A percentile compares a stretch with the other conserved stretches of the same genome.
These are phyloP conservation scores for Cokeromyces recurvatus DNA, from an alignment of 371 early-diverging fungal species.

Conservation along the genomic window DNA sequence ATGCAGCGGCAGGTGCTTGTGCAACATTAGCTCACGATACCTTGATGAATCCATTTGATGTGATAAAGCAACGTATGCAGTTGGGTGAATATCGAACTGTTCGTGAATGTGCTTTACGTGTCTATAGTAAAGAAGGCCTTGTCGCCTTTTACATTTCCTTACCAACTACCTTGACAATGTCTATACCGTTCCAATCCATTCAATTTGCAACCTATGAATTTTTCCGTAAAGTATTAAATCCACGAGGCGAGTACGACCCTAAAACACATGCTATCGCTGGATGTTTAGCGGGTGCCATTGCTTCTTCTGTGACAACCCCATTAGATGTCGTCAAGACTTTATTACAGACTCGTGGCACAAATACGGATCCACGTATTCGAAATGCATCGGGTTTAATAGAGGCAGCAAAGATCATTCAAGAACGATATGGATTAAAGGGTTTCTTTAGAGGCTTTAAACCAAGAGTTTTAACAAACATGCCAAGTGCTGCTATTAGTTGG, in stretches of 20 bases:
- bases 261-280: slow-evolving; percentile 79
- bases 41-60: slow-evolving; percentile 91
- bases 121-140: slow-evolving; percentile 72
- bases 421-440: slow-evolving; percentile 65
- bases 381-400: slow-evolving; percentile 61
- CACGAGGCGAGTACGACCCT: slow-evolving; percentile 73
- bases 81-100: slow-evolving; percentile 64
- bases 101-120: slow-evolving; percentile 58
- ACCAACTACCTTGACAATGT: slow-evolving; percentile 88
- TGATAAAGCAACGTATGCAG: slow-evolving; percentile 94
- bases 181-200: slow-evolving; percentile 86
- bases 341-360: slow-evolving; percentile 81
- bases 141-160: slow-evolving; percentile 87
- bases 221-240: slow-evolving; percentile 75
- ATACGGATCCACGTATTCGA: slow-evolving; percentile 60
- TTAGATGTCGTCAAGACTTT: slow-evolving; percentile 90
- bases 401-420: slow-evolving; percentile 70
- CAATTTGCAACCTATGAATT: slow-evolving; percentile 91
- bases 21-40: slow-evolving; percentile 83
- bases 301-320: slow-evolving; percentile 83
- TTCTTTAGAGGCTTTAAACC: slow-evolving; percentile 77
- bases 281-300: slow-evolving; percentile 82
- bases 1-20: slow-evolving; percentile 78
- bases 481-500: slow-evolving; percentile 92
- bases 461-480: slow-evolving; percentile 80